These are phyloP conservation scores for Teunomyces tritomae DNA, from an alignment of 805 yeast species.

Conservation along the genomic window DNA sequence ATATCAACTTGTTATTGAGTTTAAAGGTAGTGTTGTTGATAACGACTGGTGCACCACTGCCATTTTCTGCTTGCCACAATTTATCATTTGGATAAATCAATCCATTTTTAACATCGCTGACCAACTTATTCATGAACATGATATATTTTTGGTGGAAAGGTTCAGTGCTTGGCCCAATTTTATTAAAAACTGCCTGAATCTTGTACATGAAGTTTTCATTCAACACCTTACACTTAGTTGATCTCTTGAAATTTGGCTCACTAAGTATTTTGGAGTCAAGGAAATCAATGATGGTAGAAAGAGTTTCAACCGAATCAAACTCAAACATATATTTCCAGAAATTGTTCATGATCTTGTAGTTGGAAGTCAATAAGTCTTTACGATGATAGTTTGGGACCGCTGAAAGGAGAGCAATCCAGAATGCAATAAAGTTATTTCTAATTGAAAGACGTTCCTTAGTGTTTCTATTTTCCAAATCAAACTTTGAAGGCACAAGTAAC, in stretches of 20 bases:
- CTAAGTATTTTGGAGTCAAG: conserved; percentile 51
- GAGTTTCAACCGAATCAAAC: conserved; percentile 46
- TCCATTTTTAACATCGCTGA: conserved; percentile 51
- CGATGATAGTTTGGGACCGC: conserved; percentile 54
- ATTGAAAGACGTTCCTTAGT: conserved; percentile 40
- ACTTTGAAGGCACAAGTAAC: conserved; percentile 35
- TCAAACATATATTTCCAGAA: conserved; percentile 64
- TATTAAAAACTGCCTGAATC: conserved; percentile 47
- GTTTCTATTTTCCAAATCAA: conserved; percentile 30
- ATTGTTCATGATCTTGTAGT: conserved; percentile 54
- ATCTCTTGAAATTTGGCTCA: conserved; percentile 61
- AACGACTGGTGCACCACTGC: conserved; percentile 40
- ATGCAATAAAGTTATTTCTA: conserved; percentile 57
- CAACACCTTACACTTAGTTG: conserved; percentile 70
- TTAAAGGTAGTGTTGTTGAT: conserved; percentile 54
- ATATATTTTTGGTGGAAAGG: conserved; percentile 37
- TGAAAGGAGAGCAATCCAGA: conserved; percentile 56
- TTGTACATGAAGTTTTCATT: conserved; percentile 72
- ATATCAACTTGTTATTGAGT: conserved; percentile 66
- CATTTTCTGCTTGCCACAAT: conserved; percentile 37
- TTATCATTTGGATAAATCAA: conserved; percentile 46
- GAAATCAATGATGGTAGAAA: conserved; percentile 42
- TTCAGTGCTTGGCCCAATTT: conserved; percentile 16
- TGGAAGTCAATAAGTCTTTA: conserved; percentile 57
- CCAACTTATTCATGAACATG: conserved; percentile 47